A percentile compares a stretch with the other conserved stretches of the same genome.
These are phyloP conservation scores for Mycena vitilis DNA, from an alignment of 768 basidiomycete species.

Conservation along the genomic window DNA sequence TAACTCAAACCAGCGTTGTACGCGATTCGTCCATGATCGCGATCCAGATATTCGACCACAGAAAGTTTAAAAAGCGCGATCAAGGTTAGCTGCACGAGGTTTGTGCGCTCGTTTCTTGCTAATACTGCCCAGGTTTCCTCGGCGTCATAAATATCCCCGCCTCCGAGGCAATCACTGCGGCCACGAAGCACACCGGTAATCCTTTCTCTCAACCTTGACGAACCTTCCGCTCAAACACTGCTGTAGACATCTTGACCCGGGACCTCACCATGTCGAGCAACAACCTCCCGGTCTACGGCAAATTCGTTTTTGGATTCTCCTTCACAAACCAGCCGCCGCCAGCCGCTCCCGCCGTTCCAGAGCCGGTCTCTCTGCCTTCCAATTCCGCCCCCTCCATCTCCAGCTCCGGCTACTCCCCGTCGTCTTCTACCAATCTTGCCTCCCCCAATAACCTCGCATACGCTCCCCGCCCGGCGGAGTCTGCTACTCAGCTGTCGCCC, in stretches of 20 bases:
- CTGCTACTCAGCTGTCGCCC: conserved; percentile 22
- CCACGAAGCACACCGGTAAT: conserved; percentile 59
- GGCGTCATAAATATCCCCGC: conserved; percentile 69
- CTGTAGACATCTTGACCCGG: conserved; percentile 73
- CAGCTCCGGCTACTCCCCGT: conserved; percentile 30
- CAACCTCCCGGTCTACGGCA: conserved; percentile 84
- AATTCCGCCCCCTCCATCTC: conserved; percentile 24
- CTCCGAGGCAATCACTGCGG: conserved; percentile 63
- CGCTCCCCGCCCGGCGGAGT: conserved; percentile 11
- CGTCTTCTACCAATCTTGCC: conserved; percentile 19
- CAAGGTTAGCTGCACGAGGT: conserved; percentile 64
- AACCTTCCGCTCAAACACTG: conserved; percentile 32
- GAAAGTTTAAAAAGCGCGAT: conserved; percentile 88
- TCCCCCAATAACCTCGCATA: conserved; percentile 17
- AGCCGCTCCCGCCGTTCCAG: conserved; percentile 34
- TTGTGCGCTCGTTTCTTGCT: conserved; percentile 42
- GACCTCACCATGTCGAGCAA: conserved; percentile 83
- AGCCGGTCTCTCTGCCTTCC: conserved; percentile 37
- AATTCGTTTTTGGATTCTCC: conserved; percentile 76
- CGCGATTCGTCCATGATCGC: conserved; percentile 79
- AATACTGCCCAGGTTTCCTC: conserved; percentile 57
- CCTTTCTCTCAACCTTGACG: conserved; percentile 31
- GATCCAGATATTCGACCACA: conserved; percentile 92
- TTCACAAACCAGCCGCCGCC: conserved; percentile 49
- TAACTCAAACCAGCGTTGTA: conserved; percentile 58